These are phyloP conservation scores for Fusarium protoensiforme DNA, from an alignment of 2,329 filamentous ascomycete genomes.

Conservation along the genomic window DNA sequence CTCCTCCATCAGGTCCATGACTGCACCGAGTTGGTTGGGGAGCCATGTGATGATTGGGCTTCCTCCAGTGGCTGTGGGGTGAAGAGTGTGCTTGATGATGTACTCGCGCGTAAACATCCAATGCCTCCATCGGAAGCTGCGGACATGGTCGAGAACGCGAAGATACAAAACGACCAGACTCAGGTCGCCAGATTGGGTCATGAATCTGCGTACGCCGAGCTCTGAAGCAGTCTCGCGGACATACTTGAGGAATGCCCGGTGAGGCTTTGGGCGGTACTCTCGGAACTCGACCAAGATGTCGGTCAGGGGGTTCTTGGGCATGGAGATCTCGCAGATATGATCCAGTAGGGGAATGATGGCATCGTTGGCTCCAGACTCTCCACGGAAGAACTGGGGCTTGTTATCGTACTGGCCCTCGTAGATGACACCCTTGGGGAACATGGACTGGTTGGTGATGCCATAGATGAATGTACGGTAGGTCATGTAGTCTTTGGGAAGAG, in stretches of 20 bases:
- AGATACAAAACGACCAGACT: slow-evolving; percentile 70
- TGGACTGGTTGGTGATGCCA: slow-evolving; percentile 90
- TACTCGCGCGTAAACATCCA: slow-evolving; percentile 90
- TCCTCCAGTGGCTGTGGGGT: slow-evolving; percentile 83
- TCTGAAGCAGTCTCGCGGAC: slow-evolving; percentile 65
- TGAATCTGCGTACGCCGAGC: slow-evolving; percentile 67
- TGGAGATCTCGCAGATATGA: slow-evolving; percentile 84
- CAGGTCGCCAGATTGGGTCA: slow-evolving; percentile 43
- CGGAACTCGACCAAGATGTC: slow-evolving; percentile 90
- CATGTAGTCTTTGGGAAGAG: slow-evolving; percentile 84
- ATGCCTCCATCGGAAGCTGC: slow-evolving; percentile 85
- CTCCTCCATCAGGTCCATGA: slow-evolving; percentile 75
- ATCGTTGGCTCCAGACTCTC: slow-evolving; percentile 94
- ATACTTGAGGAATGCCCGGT: slow-evolving; percentile 84
- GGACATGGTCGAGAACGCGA: slow-evolving; percentile 76
- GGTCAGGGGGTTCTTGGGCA: slow-evolving; percentile 91
- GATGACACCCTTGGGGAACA: slow-evolving; percentile 92
- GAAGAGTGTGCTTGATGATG: slow-evolving; percentile 80
- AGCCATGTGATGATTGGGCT: slow-evolving; percentile 88
- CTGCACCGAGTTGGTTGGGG: slow-evolving; percentile 82
- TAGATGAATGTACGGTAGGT: slow-evolving; percentile 97
- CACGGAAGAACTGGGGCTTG: slow-evolving; percentile 83
- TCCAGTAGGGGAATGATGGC: slow-evolving; percentile 93
- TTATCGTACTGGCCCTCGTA: slow-evolving; percentile 84
- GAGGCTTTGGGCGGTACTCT: slow-evolving; percentile 87